Evolutionary conservation across 495 filamentous ascomycete genomes (phyloP).

Genomic region (Aspergillus baeticus): DNA sequence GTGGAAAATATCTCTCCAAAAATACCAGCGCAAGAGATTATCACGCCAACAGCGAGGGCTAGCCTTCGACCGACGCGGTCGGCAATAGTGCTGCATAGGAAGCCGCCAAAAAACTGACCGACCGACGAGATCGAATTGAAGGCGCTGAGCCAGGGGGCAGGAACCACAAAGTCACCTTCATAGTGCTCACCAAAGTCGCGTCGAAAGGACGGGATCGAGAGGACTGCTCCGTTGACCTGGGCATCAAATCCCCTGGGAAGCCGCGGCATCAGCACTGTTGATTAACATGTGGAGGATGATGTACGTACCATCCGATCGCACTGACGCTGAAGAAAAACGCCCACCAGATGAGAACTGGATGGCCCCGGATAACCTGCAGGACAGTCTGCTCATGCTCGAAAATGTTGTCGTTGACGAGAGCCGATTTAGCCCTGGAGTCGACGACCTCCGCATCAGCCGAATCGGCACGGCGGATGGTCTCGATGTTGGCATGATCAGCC

Average conservation of each 20-base stretch:
- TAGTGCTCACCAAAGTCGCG: conserved; percentile 35
- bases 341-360: background rate
- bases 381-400: no score
- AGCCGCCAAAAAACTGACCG: conserved; percentile 33
- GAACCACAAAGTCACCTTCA: conserved; percentile 27
- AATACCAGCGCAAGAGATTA: no score
- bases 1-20: no score
- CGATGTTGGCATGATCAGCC: no score
- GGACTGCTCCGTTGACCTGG: conserved; percentile 37
- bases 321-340: conserved; percentile 1
- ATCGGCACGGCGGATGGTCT: no score
- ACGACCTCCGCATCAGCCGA: no score
- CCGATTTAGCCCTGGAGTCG: background rate
- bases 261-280: no score
- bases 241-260: conserved; percentile 40
- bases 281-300: no score
- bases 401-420: no score
- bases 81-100: conserved; percentile 28
- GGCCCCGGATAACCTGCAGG: background rate
- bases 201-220: conserved; percentile 35
- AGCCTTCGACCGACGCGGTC: background rate
- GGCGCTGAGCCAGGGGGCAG: conserved; percentile 35
- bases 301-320: conserved; percentile 17
- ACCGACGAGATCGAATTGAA: conserved; percentile 32
- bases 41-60: no score